Percentiles rank a stretch among this genome's conserved stretches.
Conservation (phyloP, 345 rosid genomes). For the Linum tenue region DNA sequence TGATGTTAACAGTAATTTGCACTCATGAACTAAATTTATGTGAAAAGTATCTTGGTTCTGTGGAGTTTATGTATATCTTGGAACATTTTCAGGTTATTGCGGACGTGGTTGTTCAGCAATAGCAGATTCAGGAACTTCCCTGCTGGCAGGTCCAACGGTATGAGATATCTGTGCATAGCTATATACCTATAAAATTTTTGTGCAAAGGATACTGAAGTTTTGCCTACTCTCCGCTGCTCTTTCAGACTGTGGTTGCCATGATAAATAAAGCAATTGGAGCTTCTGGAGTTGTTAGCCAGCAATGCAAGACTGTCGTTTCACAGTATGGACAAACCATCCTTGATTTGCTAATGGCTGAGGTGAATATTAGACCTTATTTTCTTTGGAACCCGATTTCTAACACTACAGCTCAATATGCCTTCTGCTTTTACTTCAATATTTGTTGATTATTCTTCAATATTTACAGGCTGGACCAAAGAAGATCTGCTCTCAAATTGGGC, state of each 20-base stretch:
- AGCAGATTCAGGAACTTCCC: constrained; percentile 30
- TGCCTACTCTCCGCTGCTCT: background rate
- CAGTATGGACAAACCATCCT: constrained; percentile 20
- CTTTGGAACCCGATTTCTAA: background rate
- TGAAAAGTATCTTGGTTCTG: background rate
- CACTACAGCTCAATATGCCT: background rate
- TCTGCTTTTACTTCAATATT: background rate
- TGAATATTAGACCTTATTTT: background rate
- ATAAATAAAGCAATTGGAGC: constrained; percentile 28
- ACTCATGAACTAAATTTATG: background rate
- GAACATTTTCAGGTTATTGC: constrained; percentile 17
- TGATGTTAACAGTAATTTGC: background rate
- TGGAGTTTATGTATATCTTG: background rate
- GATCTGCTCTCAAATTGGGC: constrained; percentile 22
- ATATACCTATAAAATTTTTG: background rate
- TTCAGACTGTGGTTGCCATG: constrained; percentile 25
- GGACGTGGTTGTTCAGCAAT: constrained; percentile 25
- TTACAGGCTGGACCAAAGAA: constrained; percentile 21
- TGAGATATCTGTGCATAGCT: background rate
- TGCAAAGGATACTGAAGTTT: background rate
- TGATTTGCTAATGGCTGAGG: constrained; percentile 23
- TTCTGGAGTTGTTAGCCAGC: constrained; percentile 22
- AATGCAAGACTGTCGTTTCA: constrained; percentile 23
- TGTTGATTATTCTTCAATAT: background rate
- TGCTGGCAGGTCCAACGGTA: constrained; percentile 31